Conservation (phyloP, 768 basidiomycete genomes). For the Boletales sp. region DNA sequence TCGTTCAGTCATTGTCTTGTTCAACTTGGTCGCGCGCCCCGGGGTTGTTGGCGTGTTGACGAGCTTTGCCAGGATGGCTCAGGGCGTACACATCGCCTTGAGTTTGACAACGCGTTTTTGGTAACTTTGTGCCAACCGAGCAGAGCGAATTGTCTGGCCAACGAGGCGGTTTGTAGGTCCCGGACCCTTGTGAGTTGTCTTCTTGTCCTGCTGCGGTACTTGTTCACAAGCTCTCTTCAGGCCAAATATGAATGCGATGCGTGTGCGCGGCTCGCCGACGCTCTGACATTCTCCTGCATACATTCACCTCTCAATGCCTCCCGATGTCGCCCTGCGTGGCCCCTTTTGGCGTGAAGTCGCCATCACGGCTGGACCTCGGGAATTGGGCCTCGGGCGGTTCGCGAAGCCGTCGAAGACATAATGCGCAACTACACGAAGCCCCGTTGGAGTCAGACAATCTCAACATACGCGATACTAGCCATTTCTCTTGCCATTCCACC, state of each 20-base stretch:
- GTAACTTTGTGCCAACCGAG: slow-evolving; percentile 8
- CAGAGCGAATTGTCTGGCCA: slow-evolving; percentile 5
- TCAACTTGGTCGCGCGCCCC: no score
- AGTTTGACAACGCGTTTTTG: no score
- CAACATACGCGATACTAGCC: slow-evolving; percentile 4
- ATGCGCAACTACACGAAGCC: slow-evolving; percentile 18
- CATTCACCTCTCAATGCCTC: slow-evolving; percentile 16
- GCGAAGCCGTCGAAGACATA: slow-evolving; percentile 21
- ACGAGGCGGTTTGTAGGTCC: slow-evolving; percentile 21
- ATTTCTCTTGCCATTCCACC: slow-evolving; percentile 14
- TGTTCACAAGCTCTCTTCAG: slow-evolving; percentile 1
- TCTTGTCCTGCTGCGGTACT: neutral
- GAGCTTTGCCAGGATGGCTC: slow-evolving; percentile 7
- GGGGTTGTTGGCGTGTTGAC: neutral
- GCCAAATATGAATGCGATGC: no score
- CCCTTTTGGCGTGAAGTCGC: slow-evolving; percentile 26
- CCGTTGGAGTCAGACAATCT: neutral
- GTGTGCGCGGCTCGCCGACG: slow-evolving; percentile 10
- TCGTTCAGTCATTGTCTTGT: no score
- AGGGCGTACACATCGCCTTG: no score
- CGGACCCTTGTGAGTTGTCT: slow-evolving; percentile 1
- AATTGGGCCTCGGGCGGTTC: slow-evolving; percentile 11
- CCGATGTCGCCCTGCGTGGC: slow-evolving; percentile 10
- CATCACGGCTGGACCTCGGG: slow-evolving; percentile 3
- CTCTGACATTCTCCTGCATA: no score